Conservation (phyloP, 2,329 filamentous ascomycete genomes). For the Sarocladium brachiariae region DNA sequence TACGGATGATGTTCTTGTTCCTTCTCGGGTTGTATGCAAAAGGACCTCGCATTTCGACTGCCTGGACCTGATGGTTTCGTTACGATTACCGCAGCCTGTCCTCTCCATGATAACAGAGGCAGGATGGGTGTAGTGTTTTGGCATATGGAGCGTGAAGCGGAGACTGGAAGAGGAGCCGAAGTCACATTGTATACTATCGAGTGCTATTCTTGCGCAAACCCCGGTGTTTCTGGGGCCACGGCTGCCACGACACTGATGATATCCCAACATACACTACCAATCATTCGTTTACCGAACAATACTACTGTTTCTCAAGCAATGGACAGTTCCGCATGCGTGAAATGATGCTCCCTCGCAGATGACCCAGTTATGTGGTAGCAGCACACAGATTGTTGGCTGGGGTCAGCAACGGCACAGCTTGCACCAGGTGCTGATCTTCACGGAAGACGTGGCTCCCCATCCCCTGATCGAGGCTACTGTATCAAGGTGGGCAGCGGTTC, state of each 20-base stretch:
- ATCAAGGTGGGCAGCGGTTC: neutral
- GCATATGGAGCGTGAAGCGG: neutral
- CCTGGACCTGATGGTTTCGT: neutral
- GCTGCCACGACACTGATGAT: slow-evolving; percentile 8
- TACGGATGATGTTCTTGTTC: neutral
- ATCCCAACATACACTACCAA: neutral
- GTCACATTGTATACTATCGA: slow-evolving; percentile 6
- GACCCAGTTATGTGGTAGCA: neutral
- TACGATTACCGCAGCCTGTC: too few relatives aligned
- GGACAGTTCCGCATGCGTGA: neutral
- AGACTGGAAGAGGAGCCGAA: neutral
- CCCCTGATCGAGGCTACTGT: neutral
- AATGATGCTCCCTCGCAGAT: neutral
- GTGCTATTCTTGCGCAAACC: neutral
- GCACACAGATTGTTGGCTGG: too few relatives aligned
- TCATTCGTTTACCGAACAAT: slow-evolving; percentile 2
- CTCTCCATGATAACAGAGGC: too few relatives aligned
- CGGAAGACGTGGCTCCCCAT: too few relatives aligned
- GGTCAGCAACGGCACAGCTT: neutral
- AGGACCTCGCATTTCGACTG: neutral
- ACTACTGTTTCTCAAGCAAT: too few relatives aligned
- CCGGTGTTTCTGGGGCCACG: neutral
- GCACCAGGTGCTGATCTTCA: too few relatives aligned
- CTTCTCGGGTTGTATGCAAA: neutral
- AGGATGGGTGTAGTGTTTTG: neutral